Evolutionary conservation across 768 basidiomycete genomes (phyloP).

Genomic region (Coprinellus micaceus): DNA sequence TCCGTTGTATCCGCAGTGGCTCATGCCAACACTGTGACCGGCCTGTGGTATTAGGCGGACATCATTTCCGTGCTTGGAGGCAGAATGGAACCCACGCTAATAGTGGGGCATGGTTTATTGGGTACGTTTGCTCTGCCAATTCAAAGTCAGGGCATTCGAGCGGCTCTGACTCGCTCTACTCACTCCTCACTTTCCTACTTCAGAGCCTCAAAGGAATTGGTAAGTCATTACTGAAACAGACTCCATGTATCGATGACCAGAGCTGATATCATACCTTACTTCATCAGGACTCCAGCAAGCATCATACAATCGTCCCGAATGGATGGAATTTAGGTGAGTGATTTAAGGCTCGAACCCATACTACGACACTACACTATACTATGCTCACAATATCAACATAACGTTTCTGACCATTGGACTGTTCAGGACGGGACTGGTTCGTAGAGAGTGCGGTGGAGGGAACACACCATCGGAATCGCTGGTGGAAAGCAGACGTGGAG

Average conservation of each 20-base stretch:
- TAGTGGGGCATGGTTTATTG: constrained; percentile 83
- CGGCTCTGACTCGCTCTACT: neutral
- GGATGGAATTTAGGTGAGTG: constrained; percentile 64
- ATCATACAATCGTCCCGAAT: constrained; percentile 71
- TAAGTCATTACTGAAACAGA: constrained; percentile 17
- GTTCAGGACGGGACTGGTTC: constrained; percentile 66
- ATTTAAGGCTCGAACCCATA: neutral
- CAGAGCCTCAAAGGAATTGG: constrained; percentile 74
- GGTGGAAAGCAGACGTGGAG: constrained; percentile 77
- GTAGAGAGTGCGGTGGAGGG: constrained; percentile 63
- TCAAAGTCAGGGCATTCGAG: no score
- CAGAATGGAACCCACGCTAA: constrained; percentile 75
- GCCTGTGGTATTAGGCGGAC: no score
- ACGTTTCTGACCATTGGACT: no score
- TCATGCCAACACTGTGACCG: neutral
- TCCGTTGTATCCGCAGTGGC: neutral
- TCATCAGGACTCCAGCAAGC: constrained; percentile 49
- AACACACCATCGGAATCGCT: constrained; percentile 56
- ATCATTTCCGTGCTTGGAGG: constrained; percentile 87
- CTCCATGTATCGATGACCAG: neutral
- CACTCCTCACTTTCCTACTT: no score
- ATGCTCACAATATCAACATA: neutral
- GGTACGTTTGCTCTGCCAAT: constrained; percentile 46
- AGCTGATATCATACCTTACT: neutral
- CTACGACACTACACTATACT: neutral